phyloP scores from a whole-genome alignment of 495 filamentous ascomycete species.

The Neurospora discreta region DNA sequence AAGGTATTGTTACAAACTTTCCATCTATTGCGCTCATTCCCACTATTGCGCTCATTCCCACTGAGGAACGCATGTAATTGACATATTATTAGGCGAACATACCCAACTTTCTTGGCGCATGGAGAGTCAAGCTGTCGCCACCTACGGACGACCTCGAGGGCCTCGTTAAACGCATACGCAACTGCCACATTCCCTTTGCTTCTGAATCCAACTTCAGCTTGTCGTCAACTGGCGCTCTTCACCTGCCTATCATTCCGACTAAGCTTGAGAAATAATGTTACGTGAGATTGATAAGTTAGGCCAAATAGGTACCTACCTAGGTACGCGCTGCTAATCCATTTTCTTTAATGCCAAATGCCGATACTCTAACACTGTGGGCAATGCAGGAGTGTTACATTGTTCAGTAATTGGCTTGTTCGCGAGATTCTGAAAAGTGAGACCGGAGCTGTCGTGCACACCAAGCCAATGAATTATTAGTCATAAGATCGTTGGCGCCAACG shows the following conservation, averaged over 20 bases:
- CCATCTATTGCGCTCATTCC: neutral
- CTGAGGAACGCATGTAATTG: neutral
- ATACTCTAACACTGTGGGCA: neutral
- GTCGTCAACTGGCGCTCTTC: neutral
- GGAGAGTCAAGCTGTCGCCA: too few species aligned
- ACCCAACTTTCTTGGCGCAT: neutral
- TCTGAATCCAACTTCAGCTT: neutral
- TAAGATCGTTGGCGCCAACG: too few species aligned
- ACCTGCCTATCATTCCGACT: neutral
- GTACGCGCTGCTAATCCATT: too few species aligned
- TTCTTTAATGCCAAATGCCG: neutral
- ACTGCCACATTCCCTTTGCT: neutral
- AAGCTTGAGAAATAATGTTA: neutral
- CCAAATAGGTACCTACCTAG: too few species aligned
- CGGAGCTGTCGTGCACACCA: too few species aligned
- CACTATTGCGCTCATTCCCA: neutral
- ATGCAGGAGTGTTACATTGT: neutral
- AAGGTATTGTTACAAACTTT: neutral
- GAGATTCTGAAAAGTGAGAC: neutral
- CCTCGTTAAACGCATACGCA: too few species aligned
- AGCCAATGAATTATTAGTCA: too few species aligned
- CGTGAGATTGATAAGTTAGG: too few species aligned
- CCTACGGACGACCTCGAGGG: too few species aligned
- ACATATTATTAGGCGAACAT: neutral
- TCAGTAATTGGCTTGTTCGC: neutral